Conservation (phyloP, 2,329 filamentous ascomycete species). For the Davidsoniella virescens region DNA sequence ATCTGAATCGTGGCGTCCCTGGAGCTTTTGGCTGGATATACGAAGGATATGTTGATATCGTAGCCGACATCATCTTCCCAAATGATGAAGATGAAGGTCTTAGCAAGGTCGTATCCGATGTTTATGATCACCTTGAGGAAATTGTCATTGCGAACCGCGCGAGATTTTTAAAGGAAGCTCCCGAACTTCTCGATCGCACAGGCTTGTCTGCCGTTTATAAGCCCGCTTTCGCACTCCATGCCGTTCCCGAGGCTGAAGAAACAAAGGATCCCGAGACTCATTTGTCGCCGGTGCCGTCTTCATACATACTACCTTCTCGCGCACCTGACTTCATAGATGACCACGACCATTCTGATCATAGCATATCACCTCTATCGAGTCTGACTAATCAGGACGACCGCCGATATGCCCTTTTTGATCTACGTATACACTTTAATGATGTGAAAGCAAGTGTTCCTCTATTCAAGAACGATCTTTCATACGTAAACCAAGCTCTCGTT, state of each 20-base stretch:
- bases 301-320: constrained; percentile 10
- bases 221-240: constrained; percentile 7
- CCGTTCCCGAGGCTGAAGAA: constrained; percentile 2
- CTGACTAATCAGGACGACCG: constrained; percentile 37
- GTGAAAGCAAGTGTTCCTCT: constrained; percentile 84
- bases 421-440: constrained; percentile 89
- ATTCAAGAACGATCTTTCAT: constrained; percentile 81
- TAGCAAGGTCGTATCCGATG: constrained; percentile 87
- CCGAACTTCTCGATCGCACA: constrained; percentile 11
- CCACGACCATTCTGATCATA: constrained; percentile 12
- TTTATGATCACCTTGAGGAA: constrained; percentile 90
- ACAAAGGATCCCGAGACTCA: constrained; percentile 2
- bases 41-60: constrained; percentile 90
- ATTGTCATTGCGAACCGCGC: constrained; percentile 62
- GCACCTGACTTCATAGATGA: constrained; percentile 9
- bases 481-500: constrained; percentile 89
- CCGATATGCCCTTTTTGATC: constrained; percentile 79
- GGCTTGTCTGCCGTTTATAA: constrained; percentile 12
- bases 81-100: constrained; percentile 76
- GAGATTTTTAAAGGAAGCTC: constrained; percentile 11
- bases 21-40: constrained; percentile 97
- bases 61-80: constrained; percentile 90
- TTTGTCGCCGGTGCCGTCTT: constrained; percentile 8
- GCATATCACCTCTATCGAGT: background rate
- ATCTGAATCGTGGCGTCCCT: constrained; percentile 81